Base-by-base conservation (phyloP, 148 eudicot genomes). In the Vaccinium vitisidaea region DNA sequence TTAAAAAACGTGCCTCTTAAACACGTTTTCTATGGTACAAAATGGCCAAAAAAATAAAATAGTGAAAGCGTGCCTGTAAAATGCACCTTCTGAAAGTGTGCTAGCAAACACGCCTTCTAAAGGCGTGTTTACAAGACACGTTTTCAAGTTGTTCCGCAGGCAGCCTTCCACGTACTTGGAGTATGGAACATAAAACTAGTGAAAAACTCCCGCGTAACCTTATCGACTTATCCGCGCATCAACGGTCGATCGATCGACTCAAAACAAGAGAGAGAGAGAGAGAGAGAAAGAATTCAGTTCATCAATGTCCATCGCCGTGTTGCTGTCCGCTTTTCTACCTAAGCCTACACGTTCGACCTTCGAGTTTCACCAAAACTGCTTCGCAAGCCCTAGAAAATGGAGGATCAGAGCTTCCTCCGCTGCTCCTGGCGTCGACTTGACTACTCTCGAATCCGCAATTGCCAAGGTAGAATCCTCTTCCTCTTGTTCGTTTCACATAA, bases 391-490 rank as follows among this genome's bases (percentile, higher is more conserved):
- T 78, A 83, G 82, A 27, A 89, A 84, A 84, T 87, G 83, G 71
- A 69, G 79, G 70, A 86, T 89, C 83, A 86, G 88, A 82, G 90
- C 97, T 83, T 85, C 97, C 82, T 85, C 97, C 53, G 88, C 98
- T 84, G 80, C 90, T 13, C 85, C 94, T 15, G 89, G 94, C 63
- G 90, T 94, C 80, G 94, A 94, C 83, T 84, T 95, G 49, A 87
- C 83, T 75, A 43, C 92, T 70, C 98, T 95, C 48, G 89, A 93
- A 81, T 90, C 98, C 15, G 96, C 98, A 83, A 88, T 95, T 88
- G 91, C 91, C 19, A 89, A 91, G 93, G 98, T 94, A 65, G 5
- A 23, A 23, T 50, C 21, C 6, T 43, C 77, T 80, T 63, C 54
- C 78, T 83, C 76, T 49, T 27, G 32, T 15, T 46, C 59, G 21